Conservation (phyloP, 108 stramenopile genomes). For the Stephanodiscus minutulus region DNA sequence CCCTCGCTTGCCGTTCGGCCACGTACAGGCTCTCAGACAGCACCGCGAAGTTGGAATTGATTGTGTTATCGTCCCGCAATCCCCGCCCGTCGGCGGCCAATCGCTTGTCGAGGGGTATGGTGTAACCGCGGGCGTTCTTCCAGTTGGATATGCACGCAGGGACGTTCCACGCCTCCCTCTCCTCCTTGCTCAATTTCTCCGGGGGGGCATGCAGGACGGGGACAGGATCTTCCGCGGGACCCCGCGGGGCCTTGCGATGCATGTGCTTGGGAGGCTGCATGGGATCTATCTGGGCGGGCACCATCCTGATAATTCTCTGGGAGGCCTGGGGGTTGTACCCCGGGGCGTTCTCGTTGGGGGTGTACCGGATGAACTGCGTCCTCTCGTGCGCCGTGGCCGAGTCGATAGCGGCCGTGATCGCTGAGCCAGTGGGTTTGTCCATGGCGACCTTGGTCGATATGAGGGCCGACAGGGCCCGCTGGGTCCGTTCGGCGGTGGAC, state of each 20-base stretch:
- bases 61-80: slow-evolving; percentile 84
- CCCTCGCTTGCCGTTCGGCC: slow-evolving; percentile 94
- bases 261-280: slow-evolving; percentile 99
- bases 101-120: slow-evolving; percentile 98
- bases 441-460: slow-evolving; percentile 79
- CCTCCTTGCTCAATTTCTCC: slow-evolving; percentile 82
- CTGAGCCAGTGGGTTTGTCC: slow-evolving; percentile 84
- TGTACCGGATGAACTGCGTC: slow-evolving; percentile 95
- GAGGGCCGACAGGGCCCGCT: slow-evolving; percentile 84
- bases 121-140: slow-evolving; percentile 98
- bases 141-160: slow-evolving; percentile 98
- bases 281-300: slow-evolving; percentile 96
- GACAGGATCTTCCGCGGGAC: slow-evolving; percentile 91
- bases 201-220: slow-evolving; percentile 89
- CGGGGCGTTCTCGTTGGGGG: slow-evolving; percentile 96
- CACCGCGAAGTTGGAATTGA: slow-evolving; percentile 96
- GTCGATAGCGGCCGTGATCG: slow-evolving; percentile 73
- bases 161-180: slow-evolving; percentile 96
- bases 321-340: slow-evolving; percentile 93
- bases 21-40: slow-evolving; percentile 93
- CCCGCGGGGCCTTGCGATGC: slow-evolving; percentile 94
- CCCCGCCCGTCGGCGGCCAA: slow-evolving; percentile 98
- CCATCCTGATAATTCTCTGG: slow-evolving; percentile 97
- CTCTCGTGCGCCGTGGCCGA: slow-evolving; percentile 79
- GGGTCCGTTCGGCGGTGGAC: slow-evolving; percentile 84